phyloP scores from a whole-genome alignment of 2,329 filamentous ascomycete species.

The Verticillium dahliae region DNA sequence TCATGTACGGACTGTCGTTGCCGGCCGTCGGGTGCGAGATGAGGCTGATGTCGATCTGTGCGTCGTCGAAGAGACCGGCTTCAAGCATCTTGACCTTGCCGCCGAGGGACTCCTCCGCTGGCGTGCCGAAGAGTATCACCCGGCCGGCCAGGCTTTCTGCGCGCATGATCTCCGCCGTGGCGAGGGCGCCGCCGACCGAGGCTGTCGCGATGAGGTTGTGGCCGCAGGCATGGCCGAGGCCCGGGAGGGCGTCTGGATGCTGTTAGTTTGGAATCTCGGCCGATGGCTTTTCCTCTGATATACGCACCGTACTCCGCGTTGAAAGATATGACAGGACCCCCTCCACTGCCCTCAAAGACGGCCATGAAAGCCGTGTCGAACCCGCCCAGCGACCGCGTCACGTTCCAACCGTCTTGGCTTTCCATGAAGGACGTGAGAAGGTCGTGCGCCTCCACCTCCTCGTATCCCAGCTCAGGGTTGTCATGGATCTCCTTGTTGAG shows the following conservation, averaged over 20 bases:
- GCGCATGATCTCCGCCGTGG: slow-evolving; percentile 35
- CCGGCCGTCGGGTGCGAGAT: slow-evolving; percentile 19
- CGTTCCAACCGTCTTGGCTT: slow-evolving; percentile 27
- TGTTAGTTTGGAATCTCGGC: slow-evolving; percentile 39
- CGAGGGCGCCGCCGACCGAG: slow-evolving; percentile 38
- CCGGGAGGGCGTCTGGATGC: slow-evolving; percentile 22
- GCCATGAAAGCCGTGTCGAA: slow-evolving; percentile 37
- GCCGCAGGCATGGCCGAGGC: slow-evolving; percentile 28
- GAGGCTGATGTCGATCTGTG: slow-evolving; percentile 19
- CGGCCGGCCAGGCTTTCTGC: slow-evolving; percentile 33
- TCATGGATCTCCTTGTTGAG: slow-evolving; percentile 35
- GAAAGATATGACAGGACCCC: slow-evolving; percentile 32
- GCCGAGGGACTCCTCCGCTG: slow-evolving; percentile 42
- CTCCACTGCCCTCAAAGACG: slow-evolving; percentile 26
- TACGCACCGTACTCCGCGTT: slow-evolving; percentile 29
- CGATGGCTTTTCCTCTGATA: slow-evolving; percentile 28
- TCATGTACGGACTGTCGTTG: not conserved
- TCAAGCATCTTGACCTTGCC: slow-evolving; percentile 38
- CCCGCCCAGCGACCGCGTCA: slow-evolving; percentile 30
- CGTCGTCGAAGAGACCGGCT: slow-evolving; percentile 30
- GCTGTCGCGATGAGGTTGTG: slow-evolving; percentile 38
- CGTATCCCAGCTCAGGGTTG: slow-evolving; percentile 34
- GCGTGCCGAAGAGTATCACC: slow-evolving; percentile 41
- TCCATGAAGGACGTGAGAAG: slow-evolving; percentile 29
- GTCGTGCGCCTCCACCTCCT: slow-evolving; percentile 34